Conservation (phyloP, 306 rosid genomes). For the Cotoneaster glaucophyllus region DNA sequence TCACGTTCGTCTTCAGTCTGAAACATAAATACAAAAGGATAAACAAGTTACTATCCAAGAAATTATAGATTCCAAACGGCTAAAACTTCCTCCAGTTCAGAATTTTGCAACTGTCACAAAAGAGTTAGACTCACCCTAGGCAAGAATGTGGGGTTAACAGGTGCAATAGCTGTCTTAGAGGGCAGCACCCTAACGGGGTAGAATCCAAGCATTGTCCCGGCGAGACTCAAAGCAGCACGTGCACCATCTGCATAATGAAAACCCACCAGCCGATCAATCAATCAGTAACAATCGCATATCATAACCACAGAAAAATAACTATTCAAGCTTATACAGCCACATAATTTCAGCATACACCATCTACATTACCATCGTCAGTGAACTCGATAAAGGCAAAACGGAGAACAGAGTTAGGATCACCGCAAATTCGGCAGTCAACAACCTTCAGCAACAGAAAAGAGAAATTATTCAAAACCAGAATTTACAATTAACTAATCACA, state of each 20-base stretch:
- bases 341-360: not conserved
- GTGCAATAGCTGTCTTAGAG: slow-evolving; percentile 44
- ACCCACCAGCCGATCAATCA: not conserved
- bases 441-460: slow-evolving; percentile 15
- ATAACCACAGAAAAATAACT: not conserved
- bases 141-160: slow-evolving; percentile 43
- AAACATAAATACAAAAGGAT: not conserved
- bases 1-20: slow-evolving; percentile 41
- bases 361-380: slow-evolving; percentile 32
- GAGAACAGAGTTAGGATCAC: slow-evolving; percentile 41
- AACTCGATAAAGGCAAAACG: slow-evolving; percentile 45
- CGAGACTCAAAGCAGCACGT: slow-evolving; percentile 33
- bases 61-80: not conserved
- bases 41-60: not conserved
- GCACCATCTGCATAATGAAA: slow-evolving; percentile 30
- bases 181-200: slow-evolving; percentile 46
- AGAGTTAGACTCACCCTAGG: slow-evolving; percentile 30
- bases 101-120: slow-evolving; percentile 3
- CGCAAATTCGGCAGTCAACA: slow-evolving; percentile 43
- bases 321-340: not conserved
- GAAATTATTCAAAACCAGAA: not conserved
- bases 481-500: not conserved
- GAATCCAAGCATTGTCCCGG: slow-evolving; percentile 44
- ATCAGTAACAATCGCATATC: not conserved
- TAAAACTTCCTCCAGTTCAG: not conserved